These are phyloP conservation scores for Ilex aquifolium DNA, from an alignment of 257 asterid genomes.

Conservation along the genomic window DNA sequence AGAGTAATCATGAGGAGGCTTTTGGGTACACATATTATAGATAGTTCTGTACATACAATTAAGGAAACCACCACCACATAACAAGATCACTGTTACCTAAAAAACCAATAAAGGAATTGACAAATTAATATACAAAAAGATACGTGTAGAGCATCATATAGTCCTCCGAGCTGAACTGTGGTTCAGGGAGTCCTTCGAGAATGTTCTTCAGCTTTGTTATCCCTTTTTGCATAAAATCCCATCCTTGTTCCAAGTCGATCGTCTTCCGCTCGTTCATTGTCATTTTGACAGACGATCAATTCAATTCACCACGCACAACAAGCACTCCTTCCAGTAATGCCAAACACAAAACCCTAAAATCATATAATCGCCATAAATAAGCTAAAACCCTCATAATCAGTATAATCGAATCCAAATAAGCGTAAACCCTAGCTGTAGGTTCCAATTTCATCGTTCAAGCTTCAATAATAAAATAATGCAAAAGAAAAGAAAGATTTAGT, in stretches of 20 bases:
- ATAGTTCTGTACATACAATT: constrained; percentile 56
- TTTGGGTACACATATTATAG: constrained; percentile 98
- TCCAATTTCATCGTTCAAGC: too few species aligned
- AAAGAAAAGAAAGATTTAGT: too few species aligned
- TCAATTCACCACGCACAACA: constrained; percentile 13
- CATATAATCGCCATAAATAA: constrained; percentile 1
- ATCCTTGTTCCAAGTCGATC: constrained; percentile 85
- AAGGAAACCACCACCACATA: constrained; percentile 15
- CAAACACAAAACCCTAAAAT: constrained; percentile 1
- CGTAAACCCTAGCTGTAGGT: not conserved
- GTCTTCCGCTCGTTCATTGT: constrained; percentile 66
- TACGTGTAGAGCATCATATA: constrained; percentile 96
- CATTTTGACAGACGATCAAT: constrained; percentile 30
- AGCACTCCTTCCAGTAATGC: constrained; percentile 11
- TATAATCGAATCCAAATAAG: constrained; percentile 3
- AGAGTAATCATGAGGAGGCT: constrained; percentile 95
- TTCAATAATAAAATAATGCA: too few species aligned
- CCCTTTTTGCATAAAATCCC: constrained; percentile 91
- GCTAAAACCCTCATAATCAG: constrained; percentile 5
- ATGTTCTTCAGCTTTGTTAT: constrained; percentile 77
- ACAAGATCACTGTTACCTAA: constrained; percentile 7
- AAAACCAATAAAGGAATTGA: not conserved
- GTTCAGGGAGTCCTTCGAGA: constrained; percentile 82
- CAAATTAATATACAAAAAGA: constrained; percentile 9
- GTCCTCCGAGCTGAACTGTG: constrained; percentile 91